Evolutionary conservation across 2,329 filamentous ascomycete genomes (phyloP).

Genomic region (Penicillium hordei): DNA sequence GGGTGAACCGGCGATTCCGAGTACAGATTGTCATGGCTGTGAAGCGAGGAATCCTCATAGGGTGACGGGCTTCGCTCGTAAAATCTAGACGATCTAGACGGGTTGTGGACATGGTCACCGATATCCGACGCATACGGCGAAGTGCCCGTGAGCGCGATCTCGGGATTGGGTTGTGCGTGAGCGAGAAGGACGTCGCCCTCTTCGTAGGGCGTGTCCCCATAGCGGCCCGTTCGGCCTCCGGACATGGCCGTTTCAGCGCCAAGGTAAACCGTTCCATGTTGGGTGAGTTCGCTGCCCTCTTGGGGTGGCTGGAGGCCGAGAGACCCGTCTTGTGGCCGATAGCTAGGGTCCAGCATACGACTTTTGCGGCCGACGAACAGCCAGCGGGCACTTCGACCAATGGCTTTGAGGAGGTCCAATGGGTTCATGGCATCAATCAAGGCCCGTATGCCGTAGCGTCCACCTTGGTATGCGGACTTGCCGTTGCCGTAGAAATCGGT

Average conservation of each 20-base stretch:
- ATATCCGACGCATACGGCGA: slow-evolving; percentile 23
- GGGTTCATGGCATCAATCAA: slow-evolving; percentile 72
- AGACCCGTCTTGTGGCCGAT: slow-evolving; percentile 31
- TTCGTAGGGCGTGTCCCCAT: slow-evolving; percentile 28
- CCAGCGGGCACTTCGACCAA: slow-evolving; percentile 76
- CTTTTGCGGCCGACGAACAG: slow-evolving; percentile 69
- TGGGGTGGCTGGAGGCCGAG: slow-evolving; percentile 31
- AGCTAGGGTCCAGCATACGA: slow-evolving; percentile 43
- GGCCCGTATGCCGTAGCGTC: slow-evolving; percentile 64
- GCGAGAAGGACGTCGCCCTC: slow-evolving; percentile 43
- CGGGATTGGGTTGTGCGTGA: slow-evolving; percentile 40
- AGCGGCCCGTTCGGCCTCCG: slow-evolving; percentile 25
- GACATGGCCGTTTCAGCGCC: slow-evolving; percentile 26
- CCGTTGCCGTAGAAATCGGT: slow-evolving; percentile 42
- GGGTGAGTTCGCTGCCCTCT: slow-evolving; percentile 7
- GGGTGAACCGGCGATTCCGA: slow-evolving; percentile 8
- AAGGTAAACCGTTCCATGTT: slow-evolving; percentile 29
- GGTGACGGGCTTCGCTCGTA: slow-evolving; percentile 16
- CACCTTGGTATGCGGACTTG: slow-evolving; percentile 61
- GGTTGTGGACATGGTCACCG: slow-evolving; percentile 19
- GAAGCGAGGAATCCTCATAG: slow-evolving; percentile 17
- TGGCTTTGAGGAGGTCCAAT: slow-evolving; percentile 79
- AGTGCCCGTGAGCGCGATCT: slow-evolving; percentile 20
- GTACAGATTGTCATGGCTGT: slow-evolving; percentile 8
- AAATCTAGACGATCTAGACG: slow-evolving; percentile 11